A percentile compares a stretch with the other conserved stretches of the same genome.
Evolutionary conservation across 2,329 filamentous ascomycete genomes (phyloP).

Genomic region (Dothidotthia symphoricarpi): DNA sequence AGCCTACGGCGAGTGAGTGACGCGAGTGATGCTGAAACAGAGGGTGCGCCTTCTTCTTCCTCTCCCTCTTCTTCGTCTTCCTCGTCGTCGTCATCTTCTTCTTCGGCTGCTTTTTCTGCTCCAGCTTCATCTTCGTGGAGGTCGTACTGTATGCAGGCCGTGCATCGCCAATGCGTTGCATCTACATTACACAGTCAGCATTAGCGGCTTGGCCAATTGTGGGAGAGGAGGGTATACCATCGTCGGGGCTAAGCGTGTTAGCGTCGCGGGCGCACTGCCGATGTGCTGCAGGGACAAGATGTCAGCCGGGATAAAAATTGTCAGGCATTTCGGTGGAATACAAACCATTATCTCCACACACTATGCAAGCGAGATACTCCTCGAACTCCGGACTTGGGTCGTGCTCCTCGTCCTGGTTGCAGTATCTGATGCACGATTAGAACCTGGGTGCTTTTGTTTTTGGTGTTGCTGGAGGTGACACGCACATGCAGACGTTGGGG

Average conservation of each 20-base stretch:
- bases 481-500: slow-evolving; percentile 65
- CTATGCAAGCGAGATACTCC: slow-evolving; percentile 70
- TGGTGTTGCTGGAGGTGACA: slow-evolving; percentile 19
- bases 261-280: slow-evolving; percentile 80
- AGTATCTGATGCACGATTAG: slow-evolving; percentile 60
- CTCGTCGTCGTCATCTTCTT: slow-evolving; percentile 7
- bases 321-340: slow-evolving; percentile 30
- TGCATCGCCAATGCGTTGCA: slow-evolving; percentile 61
- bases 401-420: slow-evolving; percentile 76
- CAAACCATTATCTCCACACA: slow-evolving; percentile 82
- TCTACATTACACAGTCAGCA: slow-evolving; percentile 44
- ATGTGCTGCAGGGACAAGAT: slow-evolving; percentile 68
- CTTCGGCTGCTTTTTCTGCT: slow-evolving; percentile 44
- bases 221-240: slow-evolving; percentile 55
- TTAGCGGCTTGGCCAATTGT: slow-evolving; percentile 7
- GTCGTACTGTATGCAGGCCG: slow-evolving; percentile 54
- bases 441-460: slow-evolving; percentile 5
- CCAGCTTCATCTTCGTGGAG: slow-evolving; percentile 22
- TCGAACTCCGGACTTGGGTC: slow-evolving; percentile 81
- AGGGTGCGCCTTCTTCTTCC: background rate
- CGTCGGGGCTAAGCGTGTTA: slow-evolving; percentile 59
- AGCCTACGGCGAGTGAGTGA: slow-evolving; percentile 50
- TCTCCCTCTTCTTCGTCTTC: no score
- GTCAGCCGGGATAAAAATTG: slow-evolving; percentile 38
- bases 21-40: slow-evolving; percentile 32